Conservation (phyloP, 495 filamentous ascomycete species). For the Hypoxylon fragiforme region DNA sequence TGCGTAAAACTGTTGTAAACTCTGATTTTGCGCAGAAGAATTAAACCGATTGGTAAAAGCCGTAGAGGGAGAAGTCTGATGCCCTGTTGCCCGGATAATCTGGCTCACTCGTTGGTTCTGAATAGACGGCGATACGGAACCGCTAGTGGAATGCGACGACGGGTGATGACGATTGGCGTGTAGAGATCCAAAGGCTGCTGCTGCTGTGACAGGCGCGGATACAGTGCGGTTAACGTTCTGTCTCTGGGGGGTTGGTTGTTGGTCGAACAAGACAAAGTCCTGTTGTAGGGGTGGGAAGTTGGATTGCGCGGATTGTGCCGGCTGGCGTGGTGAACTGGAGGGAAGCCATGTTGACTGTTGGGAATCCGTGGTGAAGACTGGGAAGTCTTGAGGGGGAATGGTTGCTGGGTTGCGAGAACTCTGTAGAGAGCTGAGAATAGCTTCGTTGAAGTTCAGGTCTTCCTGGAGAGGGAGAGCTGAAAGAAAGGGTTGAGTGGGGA, state of each 20-base stretch:
- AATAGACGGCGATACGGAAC: conserved; percentile 44
- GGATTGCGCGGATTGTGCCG: conserved; percentile 58
- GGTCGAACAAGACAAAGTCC: conserved; percentile 60
- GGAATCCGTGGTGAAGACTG: conserved; percentile 64
- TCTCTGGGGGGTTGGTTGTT: conserved; percentile 43
- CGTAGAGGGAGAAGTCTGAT: conserved; percentile 56
- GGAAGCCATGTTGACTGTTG: conserved; percentile 61
- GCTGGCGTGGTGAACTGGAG: conserved; percentile 62
- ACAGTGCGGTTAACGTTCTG: conserved; percentile 54
- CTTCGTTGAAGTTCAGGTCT: conserved; percentile 57
- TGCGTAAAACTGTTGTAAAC: conserved; percentile 54
- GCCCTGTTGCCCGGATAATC: conserved; percentile 63
- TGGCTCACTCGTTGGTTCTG: conserved; percentile 62
- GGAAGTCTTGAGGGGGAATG: conserved; percentile 56
- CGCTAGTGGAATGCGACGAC: conserved; percentile 38
- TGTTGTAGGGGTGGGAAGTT: conserved; percentile 48
- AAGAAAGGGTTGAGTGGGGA: conserved; percentile 48
- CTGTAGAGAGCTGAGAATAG: conserved; percentile 52
- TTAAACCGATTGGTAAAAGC: conserved; percentile 60
- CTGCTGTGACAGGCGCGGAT: conserved; percentile 44
- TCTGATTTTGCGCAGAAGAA: conserved; percentile 48
- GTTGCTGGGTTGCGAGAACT: conserved; percentile 53
- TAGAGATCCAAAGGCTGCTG: conserved; percentile 45
- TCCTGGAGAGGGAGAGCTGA: conserved; percentile 58
- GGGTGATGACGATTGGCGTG: conserved; percentile 36